Base-by-base conservation (phyloP, 768 basidiomycete genomes). In the Phaffia tasmanica region DNA sequence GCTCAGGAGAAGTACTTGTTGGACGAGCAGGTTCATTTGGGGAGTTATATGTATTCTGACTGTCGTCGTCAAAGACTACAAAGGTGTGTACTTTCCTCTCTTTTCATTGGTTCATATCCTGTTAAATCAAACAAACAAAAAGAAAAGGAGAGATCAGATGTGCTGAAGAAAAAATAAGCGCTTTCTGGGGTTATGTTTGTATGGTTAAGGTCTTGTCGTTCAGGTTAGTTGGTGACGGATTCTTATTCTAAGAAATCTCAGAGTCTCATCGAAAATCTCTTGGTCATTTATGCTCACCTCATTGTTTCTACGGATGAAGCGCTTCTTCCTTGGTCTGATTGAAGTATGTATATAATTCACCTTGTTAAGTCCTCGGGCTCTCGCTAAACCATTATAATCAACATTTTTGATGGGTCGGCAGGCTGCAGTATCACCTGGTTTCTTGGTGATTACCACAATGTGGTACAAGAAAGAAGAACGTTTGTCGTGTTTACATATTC, bases 391-490 rank as follows among this genome's bases (percentile, higher is more conserved):
- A 42, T 42, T 5, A 42, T 4, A 9, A 30, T 23, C 9, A 25
- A 51, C 35, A 42, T 19, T 23, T 3, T 11, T 55, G 53, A 9
- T 42, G 11, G 16, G 25, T 14, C 48, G 62, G 15, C 58, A 70
- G 63, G 62, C 72, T 4, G 72, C 74, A 18, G 75, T 78, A 65
- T 72, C 74, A 3, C 78, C 76, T 0, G 78, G 77, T 0, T 79
- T 79, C 68, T 73, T 79, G 16, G 70, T 75, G 30, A 65, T 79
- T 30, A 76, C 76, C 27, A 69, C 69, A 1, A 62, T 76, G 35
- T 79, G 77, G 77, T 79, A 78, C 68, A 74, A 73, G 32, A 76
- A 75, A 56, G 51, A 63, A 47, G 76, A 77, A 57, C 74, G 58
- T 57, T 51, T 16, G 46, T 62, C 32, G 4, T 23, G 27, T 42